Conservation (phyloP, 2,329 filamentous ascomycete genomes). For the Dothistroma septosporum region DNA sequence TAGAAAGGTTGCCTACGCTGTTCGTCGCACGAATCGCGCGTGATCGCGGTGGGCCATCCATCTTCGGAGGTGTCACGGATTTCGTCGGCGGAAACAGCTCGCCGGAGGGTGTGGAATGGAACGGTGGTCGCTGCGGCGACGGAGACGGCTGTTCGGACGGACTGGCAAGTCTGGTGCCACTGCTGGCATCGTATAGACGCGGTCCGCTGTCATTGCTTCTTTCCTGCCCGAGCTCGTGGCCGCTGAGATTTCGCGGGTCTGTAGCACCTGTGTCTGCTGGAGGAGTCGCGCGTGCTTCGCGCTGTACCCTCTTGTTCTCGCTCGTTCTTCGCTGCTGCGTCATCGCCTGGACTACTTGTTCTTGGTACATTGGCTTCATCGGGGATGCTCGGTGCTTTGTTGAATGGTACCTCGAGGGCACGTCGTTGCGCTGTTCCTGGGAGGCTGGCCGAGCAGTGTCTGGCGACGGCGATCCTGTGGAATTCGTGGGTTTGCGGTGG, state of each 20-base stretch:
- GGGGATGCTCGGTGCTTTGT: conserved; percentile 19
- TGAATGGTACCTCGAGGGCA: conserved; percentile 22
- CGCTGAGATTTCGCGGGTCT: conserved; percentile 4
- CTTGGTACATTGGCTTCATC: conserved; percentile 16
- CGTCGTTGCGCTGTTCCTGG: conserved; percentile 12
- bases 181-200: conserved; percentile 3
- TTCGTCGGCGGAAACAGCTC: conserved; percentile 32
- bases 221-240: background rate
- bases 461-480: conserved; percentile 8
- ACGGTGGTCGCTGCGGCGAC: conserved; percentile 4
- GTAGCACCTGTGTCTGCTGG: conserved; percentile 12
- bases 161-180: conserved; percentile 1
- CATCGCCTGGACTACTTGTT: conserved; percentile 15
- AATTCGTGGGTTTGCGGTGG: conserved; percentile 23
- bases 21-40: conserved; percentile 33
- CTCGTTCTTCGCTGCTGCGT: conserved; percentile 13
- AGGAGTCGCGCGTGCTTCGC: conserved; percentile 3
- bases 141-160: conserved; percentile 2
- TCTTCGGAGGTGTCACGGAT: conserved; percentile 13
- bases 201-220: conserved; percentile 8
- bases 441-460: conserved; percentile 10
- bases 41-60: conserved; percentile 30
- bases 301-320: conserved; percentile 7
- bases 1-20: conserved; percentile 24
- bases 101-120: conserved; percentile 18